A percentile compares a stretch with the other conserved stretches of the same genome.
phyloP scores from a whole-genome alignment of 805 yeast species.

The Barnettozyma californica region DNA sequence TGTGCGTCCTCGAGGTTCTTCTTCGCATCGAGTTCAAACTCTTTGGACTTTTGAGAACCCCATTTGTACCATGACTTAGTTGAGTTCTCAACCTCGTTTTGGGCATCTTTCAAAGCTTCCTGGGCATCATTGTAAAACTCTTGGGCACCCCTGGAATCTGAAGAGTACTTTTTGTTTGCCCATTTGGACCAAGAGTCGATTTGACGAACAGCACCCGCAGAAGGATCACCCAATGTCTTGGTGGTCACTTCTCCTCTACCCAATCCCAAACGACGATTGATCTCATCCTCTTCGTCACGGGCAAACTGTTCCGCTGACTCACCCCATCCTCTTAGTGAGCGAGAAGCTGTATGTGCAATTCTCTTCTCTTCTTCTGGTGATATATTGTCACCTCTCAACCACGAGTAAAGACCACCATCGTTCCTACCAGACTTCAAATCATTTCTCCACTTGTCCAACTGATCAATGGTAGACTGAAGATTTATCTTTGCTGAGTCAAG shows the following conservation, averaged over 20 bases:
- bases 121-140: conserved; percentile 29
- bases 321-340: conserved; percentile 42
- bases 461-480: conserved; percentile 16
- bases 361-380: conserved; percentile 26
- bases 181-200: conserved; percentile 20
- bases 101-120: conserved; percentile 29
- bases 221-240: conserved; percentile 6
- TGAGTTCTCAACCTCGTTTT: conserved; percentile 29
- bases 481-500: conserved; percentile 20
- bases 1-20: conserved; percentile 26
- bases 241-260: conserved; percentile 5
- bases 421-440: conserved; percentile 5
- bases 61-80: conserved; percentile 34
- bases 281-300: conserved; percentile 32
- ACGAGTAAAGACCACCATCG: conserved; percentile 20
- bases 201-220: neutral
- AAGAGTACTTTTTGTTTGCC: conserved; percentile 22
- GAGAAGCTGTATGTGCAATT: conserved; percentile 31
- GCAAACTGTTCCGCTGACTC: conserved; percentile 39
- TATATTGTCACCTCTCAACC: conserved; percentile 24
- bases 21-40: conserved; percentile 29
- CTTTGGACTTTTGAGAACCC: conserved; percentile 33
- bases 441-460: conserved; percentile 16
- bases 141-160: conserved; percentile 23
- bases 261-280: conserved; percentile 6